These are phyloP conservation scores for Trichoderma pleuroti DNA, from an alignment of 2,329 filamentous ascomycete genomes.

Conservation along the genomic window DNA sequence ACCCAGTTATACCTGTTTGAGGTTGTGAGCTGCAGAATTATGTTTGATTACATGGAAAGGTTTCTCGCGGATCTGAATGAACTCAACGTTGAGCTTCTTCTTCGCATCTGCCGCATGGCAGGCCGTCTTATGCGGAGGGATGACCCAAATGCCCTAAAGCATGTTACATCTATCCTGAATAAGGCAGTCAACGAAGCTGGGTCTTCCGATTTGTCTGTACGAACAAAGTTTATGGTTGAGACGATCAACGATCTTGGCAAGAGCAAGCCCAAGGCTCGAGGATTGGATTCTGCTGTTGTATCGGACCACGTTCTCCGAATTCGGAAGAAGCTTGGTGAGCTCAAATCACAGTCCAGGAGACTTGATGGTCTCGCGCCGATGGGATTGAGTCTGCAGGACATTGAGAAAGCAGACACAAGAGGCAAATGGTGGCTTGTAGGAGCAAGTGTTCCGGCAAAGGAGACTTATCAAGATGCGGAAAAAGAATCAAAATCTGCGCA, in stretches of 20 bases:
- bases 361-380: constrained; percentile 77
- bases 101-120: constrained; percentile 77
- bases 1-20: constrained; percentile 91
- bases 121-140: constrained; percentile 83
- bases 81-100: constrained; percentile 79
- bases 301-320: constrained; percentile 83
- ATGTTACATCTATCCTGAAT: constrained; percentile 78
- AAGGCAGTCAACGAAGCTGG: constrained; percentile 65
- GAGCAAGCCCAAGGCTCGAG: constrained; percentile 78
- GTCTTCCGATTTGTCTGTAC: constrained; percentile 70
- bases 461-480: constrained; percentile 17
- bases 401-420: constrained; percentile 76
- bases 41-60: constrained; percentile 86
- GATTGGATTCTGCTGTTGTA: constrained; percentile 65
- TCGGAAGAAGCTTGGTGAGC: constrained; percentile 78
- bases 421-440: constrained; percentile 99
- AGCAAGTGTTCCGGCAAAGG: constrained; percentile 70
- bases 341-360: constrained; percentile 57
- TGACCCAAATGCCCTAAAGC: constrained; percentile 81
- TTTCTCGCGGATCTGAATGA: constrained; percentile 75
- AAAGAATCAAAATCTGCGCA: constrained; percentile 21
- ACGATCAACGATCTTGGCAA: constrained; percentile 93
- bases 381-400: constrained; percentile 75
- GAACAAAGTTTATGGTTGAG: constrained; percentile 97
- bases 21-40: constrained; percentile 73